Percentiles rank a stretch among this genome's conserved stretches.
Evolutionary conservation across 345 rosid genomes (phyloP).

Genomic region (Salix koriyanagi): DNA sequence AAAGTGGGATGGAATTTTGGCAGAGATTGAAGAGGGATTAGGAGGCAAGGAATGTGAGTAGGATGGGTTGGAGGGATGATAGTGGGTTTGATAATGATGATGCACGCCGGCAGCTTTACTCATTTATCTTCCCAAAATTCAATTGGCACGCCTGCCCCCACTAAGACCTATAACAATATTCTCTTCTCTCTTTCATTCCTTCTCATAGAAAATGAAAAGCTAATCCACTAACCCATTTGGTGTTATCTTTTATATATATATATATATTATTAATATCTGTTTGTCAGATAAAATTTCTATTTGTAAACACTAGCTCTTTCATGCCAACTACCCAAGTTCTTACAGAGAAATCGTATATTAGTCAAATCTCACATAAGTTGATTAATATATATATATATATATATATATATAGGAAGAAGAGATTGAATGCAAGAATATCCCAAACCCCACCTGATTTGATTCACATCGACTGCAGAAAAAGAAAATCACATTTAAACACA

Average conservation of each 20-base stretch:
- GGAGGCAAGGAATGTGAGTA: conserved; percentile 61
- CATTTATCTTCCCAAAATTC: conserved; percentile 21
- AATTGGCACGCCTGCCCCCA: conserved; percentile 72
- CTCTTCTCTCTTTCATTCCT: conserved; percentile 1
- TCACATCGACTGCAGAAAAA: conserved; percentile 47
- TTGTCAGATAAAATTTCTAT: conserved; percentile 34
- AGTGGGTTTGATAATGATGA: conserved; percentile 67
- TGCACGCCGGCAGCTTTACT: conserved; percentile 98
- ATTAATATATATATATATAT: no score
- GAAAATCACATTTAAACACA: conserved; percentile 9
- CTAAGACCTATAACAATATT: conserved; percentile 25
- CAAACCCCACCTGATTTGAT: conserved; percentile 20
- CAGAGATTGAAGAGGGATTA: conserved; percentile 69
- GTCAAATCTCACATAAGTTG: conserved; percentile 5
- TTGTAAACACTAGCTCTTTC: conserved; percentile 18
- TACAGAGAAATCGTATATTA: conserved; percentile 13
- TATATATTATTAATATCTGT: conserved; percentile 1
- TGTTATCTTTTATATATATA: conserved; percentile 12
- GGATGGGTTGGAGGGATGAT: conserved; percentile 19
- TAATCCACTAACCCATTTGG: conserved; percentile 40
- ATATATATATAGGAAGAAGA: background rate
- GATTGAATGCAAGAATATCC: background rate
- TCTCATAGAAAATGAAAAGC: background rate
- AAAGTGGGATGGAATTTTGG: conserved; percentile 31
- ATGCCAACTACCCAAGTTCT: conserved; percentile 7